Percentiles rank a stretch among this genome's conserved stretches.
Evolutionary conservation across 495 filamentous ascomycete species (phyloP).

Genomic region (Letharia columbiana): DNA sequence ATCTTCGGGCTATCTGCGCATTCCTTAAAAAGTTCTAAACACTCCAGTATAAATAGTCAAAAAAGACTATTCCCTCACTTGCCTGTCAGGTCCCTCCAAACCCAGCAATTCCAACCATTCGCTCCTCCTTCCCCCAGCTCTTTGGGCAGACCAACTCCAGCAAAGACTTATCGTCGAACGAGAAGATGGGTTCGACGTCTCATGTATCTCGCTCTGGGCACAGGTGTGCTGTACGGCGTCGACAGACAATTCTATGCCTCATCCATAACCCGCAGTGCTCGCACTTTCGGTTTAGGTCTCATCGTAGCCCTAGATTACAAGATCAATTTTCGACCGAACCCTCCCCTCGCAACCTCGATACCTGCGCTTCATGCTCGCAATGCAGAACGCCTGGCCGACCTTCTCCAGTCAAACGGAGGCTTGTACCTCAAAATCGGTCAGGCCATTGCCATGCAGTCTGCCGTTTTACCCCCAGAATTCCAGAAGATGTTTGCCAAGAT

Average conservation of each 20-base stretch:
- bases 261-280: constrained; percentile 66
- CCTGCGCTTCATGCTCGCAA: constrained; percentile 67
- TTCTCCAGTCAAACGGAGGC: constrained; percentile 80
- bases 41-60: background rate
- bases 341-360: constrained; percentile 58
- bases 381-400: constrained; percentile 68
- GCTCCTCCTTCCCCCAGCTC: constrained; percentile 70
- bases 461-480: constrained; percentile 84
- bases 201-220: constrained; percentile 49
- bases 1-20: constrained; percentile 12
- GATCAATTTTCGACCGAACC: constrained; percentile 81
- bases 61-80: background rate
- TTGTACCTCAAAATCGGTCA: constrained; percentile 97
- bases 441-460: constrained; percentile 96
- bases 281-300: constrained; percentile 72
- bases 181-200: constrained; percentile 70
- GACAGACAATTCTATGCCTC: constrained; percentile 71
- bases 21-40: constrained; percentile 5
- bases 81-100: constrained; percentile 21
- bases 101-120: constrained; percentile 54
- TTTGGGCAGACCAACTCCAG: constrained; percentile 62
- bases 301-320: constrained; percentile 89
- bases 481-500: constrained; percentile 90
- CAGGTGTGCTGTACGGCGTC: constrained; percentile 53
- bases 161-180: constrained; percentile 54